Base-by-base conservation (phyloP, 805 yeast species). In the Pichia occidentalis region DNA sequence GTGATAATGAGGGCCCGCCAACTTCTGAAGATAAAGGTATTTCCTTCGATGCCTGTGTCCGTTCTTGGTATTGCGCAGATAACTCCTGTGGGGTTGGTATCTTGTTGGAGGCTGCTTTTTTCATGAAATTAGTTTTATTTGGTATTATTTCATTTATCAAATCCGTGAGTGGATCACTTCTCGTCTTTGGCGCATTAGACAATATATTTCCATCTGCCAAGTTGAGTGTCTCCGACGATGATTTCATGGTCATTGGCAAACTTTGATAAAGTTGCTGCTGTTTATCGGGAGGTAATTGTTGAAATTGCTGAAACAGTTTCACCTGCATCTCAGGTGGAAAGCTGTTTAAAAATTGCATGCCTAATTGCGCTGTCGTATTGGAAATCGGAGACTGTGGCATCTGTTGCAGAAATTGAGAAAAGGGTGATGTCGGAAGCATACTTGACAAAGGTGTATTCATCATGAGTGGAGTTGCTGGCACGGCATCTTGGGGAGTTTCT, bases 1-100 rank as follows among this genome's bases (percentile, higher is more conserved):
- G 62, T 3, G 60, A 56, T 25, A 57, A 37, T 20, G 52, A 32
- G 42, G 63, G 48, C 6, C 56, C 47, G 24, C 18, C 17, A 18
- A 21, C 19, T 16, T 20, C 24, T 19, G n/a, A 7, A 5, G 19
- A 5, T 5, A 21, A 14, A 8, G 35, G 36, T 3, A 40, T n/a
- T n/a, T 40, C 40, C 9, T 27, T 36, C 4, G 43, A 32, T 3
- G 37, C 26, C 4, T 40, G 25, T 39, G 37, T 45, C 28, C 40
- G 42, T 20, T 46, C 51, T 24, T 39, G 50, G 19, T 34, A 45
- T 46, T 54, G 39, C 40, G 53, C 39, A 24, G 49, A 36, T 27
- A 47, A 45, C 40, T 48, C 37, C 39, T 39, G 43, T 23, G 56
- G 37, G 20, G 57, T 40, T 38, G 49, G 43, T 36, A 28, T 42